These are phyloP conservation scores for Apiospora hydei DNA, from an alignment of 2,329 filamentous ascomycete genomes.

Conservation along the genomic window DNA sequence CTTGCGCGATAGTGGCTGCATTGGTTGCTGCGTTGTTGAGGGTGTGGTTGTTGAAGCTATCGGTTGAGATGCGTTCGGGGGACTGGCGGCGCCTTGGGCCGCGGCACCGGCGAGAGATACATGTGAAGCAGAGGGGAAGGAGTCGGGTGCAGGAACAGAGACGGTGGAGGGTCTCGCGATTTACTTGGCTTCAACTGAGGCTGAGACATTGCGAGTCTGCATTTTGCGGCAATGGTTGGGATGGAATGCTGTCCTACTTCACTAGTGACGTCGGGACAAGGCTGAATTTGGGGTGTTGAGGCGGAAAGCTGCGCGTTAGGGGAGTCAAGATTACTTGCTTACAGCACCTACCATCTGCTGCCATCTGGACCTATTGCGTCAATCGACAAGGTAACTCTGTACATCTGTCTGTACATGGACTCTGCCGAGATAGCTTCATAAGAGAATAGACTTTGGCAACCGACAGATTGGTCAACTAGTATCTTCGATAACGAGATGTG, in stretches of 20 bases:
- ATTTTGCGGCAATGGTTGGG: conserved; percentile 32
- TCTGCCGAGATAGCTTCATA: neutral
- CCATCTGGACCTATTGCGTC: neutral
- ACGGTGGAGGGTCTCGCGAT: conserved; percentile 67
- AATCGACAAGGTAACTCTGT: neutral
- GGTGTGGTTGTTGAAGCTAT: conserved; percentile 23
- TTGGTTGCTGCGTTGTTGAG: conserved; percentile 34
- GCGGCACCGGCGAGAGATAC: conserved; percentile 63
- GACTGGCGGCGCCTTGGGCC: conserved; percentile 42
- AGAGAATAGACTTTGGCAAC: neutral
- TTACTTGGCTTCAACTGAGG: conserved; percentile 37
- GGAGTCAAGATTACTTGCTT: neutral
- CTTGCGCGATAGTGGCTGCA: conserved; percentile 45
- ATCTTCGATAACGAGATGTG: neutral
- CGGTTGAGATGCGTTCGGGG: conserved; percentile 26
- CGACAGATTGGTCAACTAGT: neutral
- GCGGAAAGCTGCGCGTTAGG: conserved; percentile 10
- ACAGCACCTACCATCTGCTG: conserved; percentile 15
- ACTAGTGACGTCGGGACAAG: conserved; percentile 17
- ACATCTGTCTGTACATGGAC: neutral
- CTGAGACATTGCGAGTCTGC: conserved; percentile 40
- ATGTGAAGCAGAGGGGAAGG: conserved; percentile 76
- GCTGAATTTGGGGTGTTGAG: neutral
- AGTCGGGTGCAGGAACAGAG: conserved; percentile 83
- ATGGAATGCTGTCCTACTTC: conserved; percentile 8